Conservation (phyloP, 176 grass and related monocot genomes). For the Secale cereale region DNA sequence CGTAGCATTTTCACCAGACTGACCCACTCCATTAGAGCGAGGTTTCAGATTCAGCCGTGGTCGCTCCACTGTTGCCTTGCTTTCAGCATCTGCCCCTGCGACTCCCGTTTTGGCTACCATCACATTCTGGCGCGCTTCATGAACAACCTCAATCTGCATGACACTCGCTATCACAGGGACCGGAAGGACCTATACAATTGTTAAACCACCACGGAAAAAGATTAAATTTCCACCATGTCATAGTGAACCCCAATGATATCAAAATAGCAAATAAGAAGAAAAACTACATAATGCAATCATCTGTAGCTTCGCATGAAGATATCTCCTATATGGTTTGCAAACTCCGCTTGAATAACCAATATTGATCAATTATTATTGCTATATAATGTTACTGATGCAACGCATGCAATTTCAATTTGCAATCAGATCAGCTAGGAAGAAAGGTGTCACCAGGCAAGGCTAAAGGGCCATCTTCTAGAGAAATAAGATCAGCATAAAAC, state of each 20-base stretch:
- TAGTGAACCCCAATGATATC: not conserved
- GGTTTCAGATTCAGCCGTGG: slow-evolving; percentile 81
- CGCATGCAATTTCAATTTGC: not conserved
- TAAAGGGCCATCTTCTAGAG: too few relatives aligned
- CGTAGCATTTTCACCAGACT: slow-evolving; percentile 48
- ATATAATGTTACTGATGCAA: not conserved
- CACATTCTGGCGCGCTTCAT: slow-evolving; percentile 47
- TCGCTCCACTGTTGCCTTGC: slow-evolving; percentile 39
- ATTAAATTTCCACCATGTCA: not conserved
- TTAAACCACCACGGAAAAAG: slow-evolving; percentile 16
- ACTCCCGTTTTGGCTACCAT: slow-evolving; percentile 36
- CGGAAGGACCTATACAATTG: slow-evolving; percentile 40
- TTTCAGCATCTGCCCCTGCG: slow-evolving; percentile 40
- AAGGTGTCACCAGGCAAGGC: not conserved
- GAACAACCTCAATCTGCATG: slow-evolving; percentile 38
- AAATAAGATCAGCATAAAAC: not conserved
- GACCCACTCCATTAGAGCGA: slow-evolving; percentile 46
- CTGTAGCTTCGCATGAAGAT: not conserved
- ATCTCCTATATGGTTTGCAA: not conserved
- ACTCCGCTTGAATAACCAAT: not conserved
- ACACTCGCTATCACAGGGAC: slow-evolving; percentile 6
- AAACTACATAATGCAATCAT: slow-evolving; percentile 3
- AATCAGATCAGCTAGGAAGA: not conserved
- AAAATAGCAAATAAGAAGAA: not conserved
- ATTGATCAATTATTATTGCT: not conserved